A percentile compares a stretch with the other conserved stretches of the same genome.
Conservation (phyloP, 2,329 filamentous ascomycete species). For the Microdochium nivale region DNA sequence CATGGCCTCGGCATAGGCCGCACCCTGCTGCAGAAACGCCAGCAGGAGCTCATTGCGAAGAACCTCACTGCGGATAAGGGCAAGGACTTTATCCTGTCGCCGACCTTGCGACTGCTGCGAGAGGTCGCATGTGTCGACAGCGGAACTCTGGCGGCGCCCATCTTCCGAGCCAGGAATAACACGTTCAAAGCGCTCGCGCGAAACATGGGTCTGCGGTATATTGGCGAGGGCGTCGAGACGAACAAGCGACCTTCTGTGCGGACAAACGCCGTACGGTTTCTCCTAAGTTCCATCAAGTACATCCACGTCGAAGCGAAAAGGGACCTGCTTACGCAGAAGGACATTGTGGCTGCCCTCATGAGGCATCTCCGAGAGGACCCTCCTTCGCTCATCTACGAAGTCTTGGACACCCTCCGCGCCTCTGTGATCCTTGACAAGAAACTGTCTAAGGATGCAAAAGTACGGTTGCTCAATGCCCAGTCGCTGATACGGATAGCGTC, state of each 20-base stretch:
- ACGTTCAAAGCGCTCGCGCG: constrained; percentile 74
- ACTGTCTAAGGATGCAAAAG: constrained; percentile 66
- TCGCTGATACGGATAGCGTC: constrained; percentile 64
- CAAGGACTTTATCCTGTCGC: constrained; percentile 84
- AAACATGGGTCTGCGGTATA: constrained; percentile 65
- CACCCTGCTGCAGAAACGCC: constrained; percentile 70
- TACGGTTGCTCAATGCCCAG: constrained; percentile 64
- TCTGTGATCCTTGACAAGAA: constrained; percentile 68
- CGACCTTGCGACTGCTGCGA: constrained; percentile 74
- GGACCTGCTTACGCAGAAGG: constrained; percentile 73
- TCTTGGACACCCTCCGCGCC: constrained; percentile 61
- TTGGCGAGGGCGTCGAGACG: constrained; percentile 53
- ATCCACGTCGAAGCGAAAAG: constrained; percentile 69
- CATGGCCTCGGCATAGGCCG: constrained; percentile 73
- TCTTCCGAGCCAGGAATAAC: constrained; percentile 70
- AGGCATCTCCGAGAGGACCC: constrained; percentile 73
- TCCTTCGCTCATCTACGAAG: constrained; percentile 64
- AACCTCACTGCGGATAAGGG: constrained; percentile 72
- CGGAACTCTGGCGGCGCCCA: constrained; percentile 65
- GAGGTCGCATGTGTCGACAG: constrained; percentile 84
- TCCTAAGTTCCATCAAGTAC: constrained; percentile 71
- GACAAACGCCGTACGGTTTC: constrained; percentile 73
- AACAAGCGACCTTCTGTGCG: constrained; percentile 67
- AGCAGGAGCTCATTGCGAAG: constrained; percentile 71
- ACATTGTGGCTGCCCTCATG: constrained; percentile 62